Conservation (phyloP, 805 yeast species). For the Pichia californica region DNA sequence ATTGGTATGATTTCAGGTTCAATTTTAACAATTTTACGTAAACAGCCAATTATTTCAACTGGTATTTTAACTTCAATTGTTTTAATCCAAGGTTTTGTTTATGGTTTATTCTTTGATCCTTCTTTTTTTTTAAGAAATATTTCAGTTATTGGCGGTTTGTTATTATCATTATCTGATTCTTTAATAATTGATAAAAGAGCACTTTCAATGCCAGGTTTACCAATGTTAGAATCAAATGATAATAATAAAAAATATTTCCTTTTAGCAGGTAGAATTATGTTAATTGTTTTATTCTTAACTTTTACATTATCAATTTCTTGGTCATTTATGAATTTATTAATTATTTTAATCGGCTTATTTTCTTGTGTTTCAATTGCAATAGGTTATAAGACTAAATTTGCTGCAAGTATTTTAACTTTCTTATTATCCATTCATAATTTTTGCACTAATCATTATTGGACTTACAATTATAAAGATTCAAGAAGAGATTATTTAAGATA, state of each 20-base stretch:
- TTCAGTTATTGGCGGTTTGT: slow-evolving; percentile 86
- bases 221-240: slow-evolving; percentile 65
- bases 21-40: slow-evolving; percentile 60
- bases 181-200: slow-evolving; percentile 69
- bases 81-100: slow-evolving; percentile 75
- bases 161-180: slow-evolving; percentile 82
- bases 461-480: slow-evolving; percentile 58
- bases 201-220: slow-evolving; percentile 67
- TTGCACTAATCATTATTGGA: slow-evolving; percentile 85
- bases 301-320: slow-evolving; percentile 73
- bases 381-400: slow-evolving; percentile 88
- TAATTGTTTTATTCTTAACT: slow-evolving; percentile 78
- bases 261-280: slow-evolving; percentile 80
- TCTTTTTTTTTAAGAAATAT: slow-evolving; percentile 80
- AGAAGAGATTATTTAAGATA: slow-evolving; percentile 85
- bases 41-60: slow-evolving; percentile 64
- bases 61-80: slow-evolving; percentile 64
- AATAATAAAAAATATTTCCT: slow-evolving; percentile 66
- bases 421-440: slow-evolving; percentile 72
- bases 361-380: slow-evolving; percentile 74
- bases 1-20: slow-evolving; percentile 69
- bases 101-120: slow-evolving; percentile 78
- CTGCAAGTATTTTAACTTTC: slow-evolving; percentile 66
- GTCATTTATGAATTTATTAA: slow-evolving; percentile 56
- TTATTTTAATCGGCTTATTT: slow-evolving; percentile 62